Evolutionary conservation across 1,139 yeast genomes (phyloP).

Genomic region (Sugiyamaella neomexicana): DNA sequence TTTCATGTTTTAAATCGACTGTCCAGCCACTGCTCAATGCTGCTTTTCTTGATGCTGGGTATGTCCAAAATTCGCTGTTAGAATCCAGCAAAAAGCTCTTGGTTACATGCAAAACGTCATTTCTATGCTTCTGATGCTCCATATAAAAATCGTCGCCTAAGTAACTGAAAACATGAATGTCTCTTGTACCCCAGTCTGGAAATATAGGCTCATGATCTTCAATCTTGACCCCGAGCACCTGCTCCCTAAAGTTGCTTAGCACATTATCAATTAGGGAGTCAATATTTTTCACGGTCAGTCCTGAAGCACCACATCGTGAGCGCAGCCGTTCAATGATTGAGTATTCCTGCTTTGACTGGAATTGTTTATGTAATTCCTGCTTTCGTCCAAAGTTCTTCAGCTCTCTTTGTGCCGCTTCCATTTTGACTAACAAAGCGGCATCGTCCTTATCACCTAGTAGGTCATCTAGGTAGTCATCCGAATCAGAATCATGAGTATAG

Average conservation of each 20-base stretch:
- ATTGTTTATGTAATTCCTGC: neutral
- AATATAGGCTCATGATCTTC: neutral
- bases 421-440: neutral
- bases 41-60: neutral
- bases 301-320: constrained; percentile 6
- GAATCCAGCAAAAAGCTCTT: neutral
- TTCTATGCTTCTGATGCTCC: neutral
- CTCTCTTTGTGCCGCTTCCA: constrained; percentile 1
- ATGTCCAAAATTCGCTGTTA: neutral
- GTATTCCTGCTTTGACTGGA: neutral
- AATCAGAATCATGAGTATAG: neutral
- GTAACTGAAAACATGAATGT: constrained; percentile 12
- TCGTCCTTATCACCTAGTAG: neutral
- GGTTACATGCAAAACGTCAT: neutral
- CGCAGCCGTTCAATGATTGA: neutral
- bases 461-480: constrained; percentile 1
- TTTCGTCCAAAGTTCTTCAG: neutral
- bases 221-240: neutral
- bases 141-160: constrained; percentile 7
- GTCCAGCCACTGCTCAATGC: neutral
- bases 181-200: constrained; percentile 10
- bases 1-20: neutral
- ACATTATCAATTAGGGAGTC: neutral
- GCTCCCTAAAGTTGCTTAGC: neutral
- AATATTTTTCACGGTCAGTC: neutral